Evolutionary conservation across 73 alveolate species (phyloP).

Genomic region (Paramecium sonneborni): DNA sequence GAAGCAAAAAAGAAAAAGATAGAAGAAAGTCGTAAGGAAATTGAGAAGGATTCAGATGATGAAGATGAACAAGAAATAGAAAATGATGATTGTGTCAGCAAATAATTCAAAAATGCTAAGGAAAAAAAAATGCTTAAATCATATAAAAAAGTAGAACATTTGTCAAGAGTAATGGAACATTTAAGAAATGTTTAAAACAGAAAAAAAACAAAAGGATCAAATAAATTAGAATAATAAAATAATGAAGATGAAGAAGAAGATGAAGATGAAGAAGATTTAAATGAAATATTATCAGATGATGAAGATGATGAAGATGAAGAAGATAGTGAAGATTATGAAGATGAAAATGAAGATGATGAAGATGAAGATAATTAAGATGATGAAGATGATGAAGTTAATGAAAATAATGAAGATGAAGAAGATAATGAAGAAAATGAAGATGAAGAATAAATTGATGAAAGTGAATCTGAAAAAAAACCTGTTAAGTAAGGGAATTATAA

Average conservation of each 20-base stretch:
- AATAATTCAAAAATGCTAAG: neutral
- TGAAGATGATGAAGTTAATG: neutral
- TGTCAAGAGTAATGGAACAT: neutral
- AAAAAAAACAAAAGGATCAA: neutral
- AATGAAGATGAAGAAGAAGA: constrained; percentile 15
- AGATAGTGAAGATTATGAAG: neutral
- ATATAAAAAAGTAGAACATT: constrained; percentile 42
- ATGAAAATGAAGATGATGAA: neutral
- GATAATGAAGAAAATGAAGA: neutral
- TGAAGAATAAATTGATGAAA: neutral
- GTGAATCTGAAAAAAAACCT: neutral
- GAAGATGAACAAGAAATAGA: neutral
- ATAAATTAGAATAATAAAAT: neutral
- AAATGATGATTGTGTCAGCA: constrained; percentile 55
- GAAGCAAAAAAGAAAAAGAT: neutral
- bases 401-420: neutral
- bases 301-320: constrained; percentile 37
- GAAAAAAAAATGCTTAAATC: constrained; percentile 32
- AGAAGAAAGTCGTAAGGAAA: neutral
- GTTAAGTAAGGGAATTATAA: neutral
- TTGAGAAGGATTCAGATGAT: neutral
- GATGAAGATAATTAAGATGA: neutral
- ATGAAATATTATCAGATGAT: constrained; percentile 20
- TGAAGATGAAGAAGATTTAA: neutral
- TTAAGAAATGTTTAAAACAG: constrained; percentile 14